Percentiles rank a stretch among this genome's conserved stretches.
These are phyloP conservation scores for Chlorella sp. DNA, from an alignment of 139 green algal genomes.

Conservation along the genomic window DNA sequence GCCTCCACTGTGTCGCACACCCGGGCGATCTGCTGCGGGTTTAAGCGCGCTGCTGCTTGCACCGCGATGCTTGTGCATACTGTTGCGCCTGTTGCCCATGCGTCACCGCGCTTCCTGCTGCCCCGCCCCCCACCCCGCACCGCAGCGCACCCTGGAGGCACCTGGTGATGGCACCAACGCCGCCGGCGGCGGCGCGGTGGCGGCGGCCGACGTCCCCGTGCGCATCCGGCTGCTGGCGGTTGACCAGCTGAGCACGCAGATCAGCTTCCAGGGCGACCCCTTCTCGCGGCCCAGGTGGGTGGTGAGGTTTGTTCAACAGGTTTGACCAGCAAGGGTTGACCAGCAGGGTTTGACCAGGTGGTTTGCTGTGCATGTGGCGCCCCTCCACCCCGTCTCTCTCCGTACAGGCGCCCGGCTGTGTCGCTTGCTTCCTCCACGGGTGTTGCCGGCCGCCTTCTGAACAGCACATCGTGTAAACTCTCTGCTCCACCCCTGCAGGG, in stretches of 20 bases:
- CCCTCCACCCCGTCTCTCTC: not conserved
- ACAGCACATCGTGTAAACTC: slow-evolving; percentile 30
- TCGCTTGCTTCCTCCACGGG: too few species aligned
- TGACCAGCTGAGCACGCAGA: slow-evolving; percentile 50
- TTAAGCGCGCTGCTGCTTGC: too few species aligned
- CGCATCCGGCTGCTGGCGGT: slow-evolving; percentile 70
- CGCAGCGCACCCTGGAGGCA: too few species aligned
- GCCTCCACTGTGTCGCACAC: too few species aligned
- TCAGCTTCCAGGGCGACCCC: slow-evolving; percentile 77
- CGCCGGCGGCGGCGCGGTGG: not conserved
- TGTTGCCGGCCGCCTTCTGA: too few species aligned
- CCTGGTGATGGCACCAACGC: not conserved
- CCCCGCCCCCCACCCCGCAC: too few species aligned
- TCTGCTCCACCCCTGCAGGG: slow-evolving; percentile 41
- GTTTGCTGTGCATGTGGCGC: not conserved
- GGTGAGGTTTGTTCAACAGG: too few species aligned
- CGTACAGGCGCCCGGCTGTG: too few species aligned
- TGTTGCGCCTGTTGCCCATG: slow-evolving; percentile 19
- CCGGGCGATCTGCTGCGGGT: too few species aligned
- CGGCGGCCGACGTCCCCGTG: slow-evolving; percentile 57
- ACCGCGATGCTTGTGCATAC: too few species aligned
- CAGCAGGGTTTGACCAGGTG: too few species aligned
- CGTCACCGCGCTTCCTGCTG: not conserved
- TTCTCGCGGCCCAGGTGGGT: slow-evolving; percentile 56
- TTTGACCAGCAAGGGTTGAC: too few species aligned